Base-by-base conservation (phyloP, 2,329 filamentous ascomycete species). In the Fusarium hostae region DNA sequence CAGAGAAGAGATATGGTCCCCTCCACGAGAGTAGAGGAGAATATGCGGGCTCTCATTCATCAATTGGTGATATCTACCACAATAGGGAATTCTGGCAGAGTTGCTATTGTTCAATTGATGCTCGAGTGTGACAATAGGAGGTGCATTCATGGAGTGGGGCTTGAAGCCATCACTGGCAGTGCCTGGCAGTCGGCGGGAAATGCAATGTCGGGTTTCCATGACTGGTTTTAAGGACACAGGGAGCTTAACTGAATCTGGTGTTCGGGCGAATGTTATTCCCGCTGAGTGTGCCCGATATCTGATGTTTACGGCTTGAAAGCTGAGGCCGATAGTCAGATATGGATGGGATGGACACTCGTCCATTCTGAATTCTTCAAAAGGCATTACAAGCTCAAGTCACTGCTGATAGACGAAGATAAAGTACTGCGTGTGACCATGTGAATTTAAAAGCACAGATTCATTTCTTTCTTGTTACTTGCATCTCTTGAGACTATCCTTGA, bases 71-170 rank as follows among this genome's bases (percentile, higher is more conserved):
- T 52, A 7, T 34, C 6, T n/a, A 37, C 13, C 18, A 11, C 32
- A 41, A 30, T 28, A 26, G 35, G 24, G 32, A 28, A 40, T 10
- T 24, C 35, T 32, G 22, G 16, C n/a, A 48, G 37, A 40, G 28
- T 51, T 44, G 5, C 47, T 43, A 70, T 70, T 70, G 66, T 70
- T 67, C 37, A 45, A 51, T 59, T 45, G 12, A 57, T 47, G 48
- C 28, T 57, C 54, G 10, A 56, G n/a, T 47, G 35, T 39, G 28
- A 70, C 66, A 70, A 70, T 66, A 61, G 51, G 26, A 47, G 16
- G 13, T 28, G 43, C 43, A 13, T 47, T 11, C 9, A 32, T 22
- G 15, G 9, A 32, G 61, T 70, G 66, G 57, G 47, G 58, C 51
- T 32, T 35, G 10, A 40, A 32, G 15, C 37, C 35, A 34, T 37